A percentile compares a stretch with the other conserved stretches of the same genome.
Conservation (phyloP, 2,329 filamentous ascomycete species). For the Ophiostoma ulmi region DNA sequence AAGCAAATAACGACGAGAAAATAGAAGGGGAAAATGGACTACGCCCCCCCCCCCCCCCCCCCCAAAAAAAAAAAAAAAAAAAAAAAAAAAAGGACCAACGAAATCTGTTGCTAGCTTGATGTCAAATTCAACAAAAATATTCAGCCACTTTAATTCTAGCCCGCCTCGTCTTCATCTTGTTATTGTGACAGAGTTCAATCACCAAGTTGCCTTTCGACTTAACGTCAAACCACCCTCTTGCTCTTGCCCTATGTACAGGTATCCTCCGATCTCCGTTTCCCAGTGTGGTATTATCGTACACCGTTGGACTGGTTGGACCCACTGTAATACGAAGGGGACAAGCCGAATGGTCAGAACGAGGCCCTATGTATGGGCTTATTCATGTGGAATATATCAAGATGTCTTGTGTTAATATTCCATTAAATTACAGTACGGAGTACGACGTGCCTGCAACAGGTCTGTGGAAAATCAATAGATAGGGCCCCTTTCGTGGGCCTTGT, state of each 20-base stretch:
- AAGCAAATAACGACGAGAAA: no score
- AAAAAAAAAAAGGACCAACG: neutral
- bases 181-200: neutral
- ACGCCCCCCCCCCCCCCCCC: no score
- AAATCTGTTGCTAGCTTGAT: neutral
- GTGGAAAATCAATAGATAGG: neutral
- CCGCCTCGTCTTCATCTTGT: neutral
- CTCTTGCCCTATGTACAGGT: neutral
- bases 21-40: no score
- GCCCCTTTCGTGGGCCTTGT: neutral
- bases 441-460: neutral
- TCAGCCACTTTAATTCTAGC: neutral
- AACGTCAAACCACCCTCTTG: neutral
- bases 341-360: conserved; percentile 25
- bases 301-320: conserved; percentile 21
- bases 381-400: neutral
- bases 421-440: neutral
- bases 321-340: conserved; percentile 19
- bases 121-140: neutral
- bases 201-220: neutral
- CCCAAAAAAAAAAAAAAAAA: neutral
- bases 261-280: neutral
- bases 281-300: conserved; percentile 12
- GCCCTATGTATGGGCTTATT: neutral
- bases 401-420: neutral